These are phyloP conservation scores for Cyclostephanos invisitatus DNA, from an alignment of 108 stramenopile genomes.

Conservation along the genomic window DNA sequence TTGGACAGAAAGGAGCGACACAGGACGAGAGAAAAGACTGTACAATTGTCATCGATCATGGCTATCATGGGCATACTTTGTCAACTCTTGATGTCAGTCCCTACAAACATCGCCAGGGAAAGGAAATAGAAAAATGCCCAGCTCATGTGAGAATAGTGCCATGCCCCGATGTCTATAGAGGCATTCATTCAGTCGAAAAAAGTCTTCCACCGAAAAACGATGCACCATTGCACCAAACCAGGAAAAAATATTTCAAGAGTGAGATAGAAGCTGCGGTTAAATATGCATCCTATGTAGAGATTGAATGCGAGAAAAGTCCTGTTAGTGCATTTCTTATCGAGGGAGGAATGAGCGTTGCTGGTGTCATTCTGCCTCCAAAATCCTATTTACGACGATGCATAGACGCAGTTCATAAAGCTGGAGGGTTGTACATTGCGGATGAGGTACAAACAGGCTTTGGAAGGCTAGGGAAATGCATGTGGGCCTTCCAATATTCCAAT, in stretches of 20 bases:
- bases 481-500: conserved; percentile 89
- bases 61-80: conserved; percentile 94
- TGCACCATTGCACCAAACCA: not conserved
- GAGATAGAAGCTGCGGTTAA: conserved; percentile 49
- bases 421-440: conserved; percentile 96
- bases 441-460: conserved; percentile 98
- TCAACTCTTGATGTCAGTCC: conserved; percentile 84
- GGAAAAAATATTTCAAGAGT: conserved; percentile 8
- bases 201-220: not conserved
- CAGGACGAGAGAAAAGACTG: conserved; percentile 26
- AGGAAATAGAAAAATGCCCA: conserved; percentile 50
- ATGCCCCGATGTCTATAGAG: conserved; percentile 88
- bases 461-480: conserved; percentile 82
- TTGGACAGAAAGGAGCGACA: conserved; percentile 3
- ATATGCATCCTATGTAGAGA: conserved; percentile 71
- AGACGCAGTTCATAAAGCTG: conserved; percentile 74
- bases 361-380: conserved; percentile 85
- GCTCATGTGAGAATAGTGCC: conserved; percentile 78
- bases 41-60: conserved; percentile 76
- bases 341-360: conserved; percentile 89
- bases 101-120: conserved; percentile 88
- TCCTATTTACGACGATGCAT: conserved; percentile 72
- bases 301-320: conserved; percentile 59
- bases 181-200: conserved; percentile 50
- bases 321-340: conserved; percentile 90